Evolutionary conservation across 192 early-diverging fungal genomes (phyloP).

Genomic region (Gaertneriomyces semiglobifer): DNA sequence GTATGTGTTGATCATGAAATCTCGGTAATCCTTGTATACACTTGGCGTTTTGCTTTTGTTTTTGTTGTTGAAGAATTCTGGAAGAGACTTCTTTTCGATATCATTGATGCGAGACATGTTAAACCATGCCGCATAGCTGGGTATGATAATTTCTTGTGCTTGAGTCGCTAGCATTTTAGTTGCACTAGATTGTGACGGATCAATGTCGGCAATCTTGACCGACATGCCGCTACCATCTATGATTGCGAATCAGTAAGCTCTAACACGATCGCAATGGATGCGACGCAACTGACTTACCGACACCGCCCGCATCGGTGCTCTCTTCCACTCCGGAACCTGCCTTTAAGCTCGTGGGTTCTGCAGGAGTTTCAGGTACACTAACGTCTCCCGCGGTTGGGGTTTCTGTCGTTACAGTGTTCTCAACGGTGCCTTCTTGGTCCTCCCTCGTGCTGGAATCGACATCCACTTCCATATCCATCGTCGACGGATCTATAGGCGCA

Average conservation of each 20-base stretch:
- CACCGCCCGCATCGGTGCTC: slow-evolving; percentile 1
- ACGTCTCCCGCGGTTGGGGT: background rate
- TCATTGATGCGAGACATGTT: slow-evolving; percentile 73
- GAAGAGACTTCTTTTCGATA: slow-evolving; percentile 82
- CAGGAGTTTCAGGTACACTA: background rate
- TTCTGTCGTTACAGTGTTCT: background rate
- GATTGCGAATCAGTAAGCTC: background rate
- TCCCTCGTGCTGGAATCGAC: background rate
- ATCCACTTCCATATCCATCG: background rate
- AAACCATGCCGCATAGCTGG: slow-evolving; percentile 96
- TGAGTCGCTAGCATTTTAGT: slow-evolving; percentile 36
- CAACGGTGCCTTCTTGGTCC: background rate
- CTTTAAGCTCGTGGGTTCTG: background rate
- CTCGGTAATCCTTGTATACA: slow-evolving; percentile 87
- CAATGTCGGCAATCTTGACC: slow-evolving; percentile 21
- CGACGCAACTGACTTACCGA: background rate
- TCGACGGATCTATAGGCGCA: background rate
- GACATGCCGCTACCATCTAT: slow-evolving; percentile 30
- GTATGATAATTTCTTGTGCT: slow-evolving; percentile 52
- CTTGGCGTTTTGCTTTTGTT: slow-evolving; percentile 90
- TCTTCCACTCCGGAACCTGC: too few relatives aligned
- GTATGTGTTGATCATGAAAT: slow-evolving; percentile 98
- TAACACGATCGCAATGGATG: background rate
- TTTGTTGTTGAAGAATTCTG: slow-evolving; percentile 93
- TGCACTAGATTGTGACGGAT: slow-evolving; percentile 11